A percentile compares a stretch with the other conserved stretches of the same genome.
These are phyloP conservation scores for Carex scoparia DNA, from an alignment of 176 grass and related monocot species.

Conservation along the genomic window DNA sequence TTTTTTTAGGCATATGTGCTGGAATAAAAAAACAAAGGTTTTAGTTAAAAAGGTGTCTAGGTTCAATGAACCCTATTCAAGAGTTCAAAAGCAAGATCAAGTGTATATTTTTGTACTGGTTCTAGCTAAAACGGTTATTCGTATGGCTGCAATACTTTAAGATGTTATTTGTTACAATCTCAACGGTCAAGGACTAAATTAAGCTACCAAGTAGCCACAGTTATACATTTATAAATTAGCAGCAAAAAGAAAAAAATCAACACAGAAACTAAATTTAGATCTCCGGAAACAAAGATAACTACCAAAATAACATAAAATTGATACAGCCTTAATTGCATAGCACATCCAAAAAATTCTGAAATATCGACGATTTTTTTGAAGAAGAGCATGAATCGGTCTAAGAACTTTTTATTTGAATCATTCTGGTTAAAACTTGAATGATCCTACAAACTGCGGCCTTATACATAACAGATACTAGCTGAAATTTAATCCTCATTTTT, in stretches of 20 bases:
- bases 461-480: not conserved
- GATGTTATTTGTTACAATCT: not conserved
- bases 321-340: not conserved
- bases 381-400: not conserved
- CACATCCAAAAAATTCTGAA: not conserved
- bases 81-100: not conserved
- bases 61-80: constrained; percentile 1
- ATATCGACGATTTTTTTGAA: not conserved
- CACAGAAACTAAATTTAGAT: not conserved
- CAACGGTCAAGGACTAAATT: not conserved
- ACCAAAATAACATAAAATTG: not conserved
- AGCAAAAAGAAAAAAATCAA: not conserved
- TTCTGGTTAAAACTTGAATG: not conserved
- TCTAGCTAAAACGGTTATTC: not conserved
- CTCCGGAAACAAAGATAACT: not conserved
- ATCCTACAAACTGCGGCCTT: not conserved
- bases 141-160: not conserved
- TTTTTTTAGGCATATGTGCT: not conserved
- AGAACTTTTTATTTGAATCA: not conserved
- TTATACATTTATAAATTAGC: not conserved
- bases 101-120: not conserved
- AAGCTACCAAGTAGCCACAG: not conserved
- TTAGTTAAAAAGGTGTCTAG: not conserved
- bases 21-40: not conserved
- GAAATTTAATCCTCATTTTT: not conserved